Evolutionary conservation across 108 stramenopile species (phyloP), one percentile per base, ranked within the genome.

Genomic region (Fistulifera solaris): DNA sequence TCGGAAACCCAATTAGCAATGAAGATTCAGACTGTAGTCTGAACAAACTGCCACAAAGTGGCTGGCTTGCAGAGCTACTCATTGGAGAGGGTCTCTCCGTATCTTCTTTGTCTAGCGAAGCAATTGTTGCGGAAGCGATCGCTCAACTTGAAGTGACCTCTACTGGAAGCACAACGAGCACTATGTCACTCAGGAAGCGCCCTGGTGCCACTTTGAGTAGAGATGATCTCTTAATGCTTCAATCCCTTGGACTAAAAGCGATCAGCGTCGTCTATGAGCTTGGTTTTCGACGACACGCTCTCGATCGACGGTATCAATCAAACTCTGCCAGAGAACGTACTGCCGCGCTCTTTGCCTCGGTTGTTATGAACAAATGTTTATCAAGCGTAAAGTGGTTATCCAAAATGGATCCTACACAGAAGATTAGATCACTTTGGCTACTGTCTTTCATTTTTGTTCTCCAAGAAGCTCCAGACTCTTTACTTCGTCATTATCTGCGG

Each of bases 381-480:
- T 40, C 66, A 16, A 77, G 70, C 41, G 68, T 85, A 16, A 68
- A 72, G 21, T 64, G 80, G 57, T 56, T 93, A 22, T 70, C 86
- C 22, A 62, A 70, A 51, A 73, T 93, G 70, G 87, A 88, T 46
- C 54, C 85, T 16, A 82, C 75, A 28, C 84, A 93, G 52, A 85
- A 74, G 48, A 72, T 93, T 1, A 58, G 90, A 48, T 67, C 61
- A 10, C 43, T 71, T 3, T 93, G 90, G 90, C 51, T 93, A 22
- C 57, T 86, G 3, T 76, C 76, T 39, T 61, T 93, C 18, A 66
- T 85, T 1, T 88, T 86, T 54, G 61, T 85, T 39, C 74, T 87
- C 0, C 90, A 93, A 76, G 90, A 93, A 63, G 72, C 77, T 18
- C 90, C 90, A 16, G 90, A 88, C 49, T 66, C 57, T n/a, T 38